These are phyloP conservation scores for Fagopyrum esculentum DNA, from an alignment of 148 eudicot species.

Conservation along the genomic window DNA sequence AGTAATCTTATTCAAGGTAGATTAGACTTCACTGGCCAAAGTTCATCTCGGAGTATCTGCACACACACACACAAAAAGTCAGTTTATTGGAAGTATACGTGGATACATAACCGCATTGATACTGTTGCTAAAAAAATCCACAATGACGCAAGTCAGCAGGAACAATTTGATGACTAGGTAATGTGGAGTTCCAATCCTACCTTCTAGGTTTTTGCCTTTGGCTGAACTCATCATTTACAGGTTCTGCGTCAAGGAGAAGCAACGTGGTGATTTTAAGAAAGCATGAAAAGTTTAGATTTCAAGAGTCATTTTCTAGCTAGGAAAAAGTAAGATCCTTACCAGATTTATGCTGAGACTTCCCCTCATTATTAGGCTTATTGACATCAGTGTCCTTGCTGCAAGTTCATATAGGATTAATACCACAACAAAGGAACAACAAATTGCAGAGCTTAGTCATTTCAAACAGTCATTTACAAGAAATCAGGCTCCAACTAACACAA, in stretches of 20 bases:
- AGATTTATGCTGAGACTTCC: slow-evolving; percentile 51
- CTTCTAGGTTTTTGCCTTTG: slow-evolving; percentile 92
- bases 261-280: neutral
- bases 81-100: neutral
- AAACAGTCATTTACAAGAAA: neutral
- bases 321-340: slow-evolving; percentile 37
- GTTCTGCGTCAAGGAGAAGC: slow-evolving; percentile 30
- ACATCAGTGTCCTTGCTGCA: slow-evolving; percentile 68
- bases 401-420: slow-evolving; percentile 10
- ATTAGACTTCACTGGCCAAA: slow-evolving; percentile 67
- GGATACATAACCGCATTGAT: neutral
- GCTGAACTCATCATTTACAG: slow-evolving; percentile 49
- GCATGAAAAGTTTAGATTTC: neutral
- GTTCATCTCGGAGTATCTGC: slow-evolving; percentile 94
- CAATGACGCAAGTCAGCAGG: neutral
- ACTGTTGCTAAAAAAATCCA: neutral
- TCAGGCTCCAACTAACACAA: neutral
- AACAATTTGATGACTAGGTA: neutral
- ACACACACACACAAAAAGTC: slow-evolving; percentile 9
- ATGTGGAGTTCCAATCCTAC: slow-evolving; percentile 25
- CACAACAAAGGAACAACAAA: neutral
- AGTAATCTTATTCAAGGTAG: slow-evolving; percentile 22
- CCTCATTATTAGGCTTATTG: slow-evolving; percentile 37
- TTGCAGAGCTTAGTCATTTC: neutral
- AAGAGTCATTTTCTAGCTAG: neutral